Percentiles rank a stretch among this genome's conserved stretches.
Conservation (phyloP, 2,329 filamentous ascomycete genomes). For the Decorospora gaudefroyi region DNA sequence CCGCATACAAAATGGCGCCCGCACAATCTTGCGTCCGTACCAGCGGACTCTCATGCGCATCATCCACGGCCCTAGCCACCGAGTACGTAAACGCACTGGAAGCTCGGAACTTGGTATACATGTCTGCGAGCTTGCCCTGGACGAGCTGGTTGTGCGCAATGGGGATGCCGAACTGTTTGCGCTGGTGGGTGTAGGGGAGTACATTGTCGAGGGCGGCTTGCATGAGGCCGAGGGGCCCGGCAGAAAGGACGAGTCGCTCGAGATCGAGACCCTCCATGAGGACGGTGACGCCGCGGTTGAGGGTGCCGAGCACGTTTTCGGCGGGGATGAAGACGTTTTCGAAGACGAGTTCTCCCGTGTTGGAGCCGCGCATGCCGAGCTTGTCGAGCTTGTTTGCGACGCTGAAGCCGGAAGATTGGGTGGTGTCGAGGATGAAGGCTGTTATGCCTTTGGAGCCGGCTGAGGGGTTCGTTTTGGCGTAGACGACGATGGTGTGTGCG, state of each 20-base stretch:
- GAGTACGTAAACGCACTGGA: constrained; percentile 84
- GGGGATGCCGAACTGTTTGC: constrained; percentile 84
- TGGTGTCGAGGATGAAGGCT: constrained; percentile 83
- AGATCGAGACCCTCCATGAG: constrained; percentile 96
- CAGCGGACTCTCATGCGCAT: constrained; percentile 52
- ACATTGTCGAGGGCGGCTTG: constrained; percentile 84
- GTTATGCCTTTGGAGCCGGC: constrained; percentile 89
- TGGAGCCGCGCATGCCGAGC: constrained; percentile 95
- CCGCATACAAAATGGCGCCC: constrained; percentile 89
- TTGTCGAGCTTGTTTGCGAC: constrained; percentile 93
- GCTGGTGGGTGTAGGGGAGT: constrained; percentile 84
- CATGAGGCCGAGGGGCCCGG: constrained; percentile 93
- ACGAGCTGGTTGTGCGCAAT: constrained; percentile 92
- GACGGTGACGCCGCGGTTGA: constrained; percentile 84
- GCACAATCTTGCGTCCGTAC: constrained; percentile 92
- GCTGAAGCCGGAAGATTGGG: constrained; percentile 73
- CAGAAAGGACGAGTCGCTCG: constrained; percentile 87
- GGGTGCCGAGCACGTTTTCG: constrained; percentile 76
- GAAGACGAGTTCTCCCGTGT: constrained; percentile 92
- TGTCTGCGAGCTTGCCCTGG: constrained; percentile 91
- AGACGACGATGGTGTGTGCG: constrained; percentile 91
- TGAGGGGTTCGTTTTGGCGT: constrained; percentile 87
- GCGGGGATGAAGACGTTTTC: constrained; percentile 86
- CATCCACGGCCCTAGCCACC: constrained; percentile 77
- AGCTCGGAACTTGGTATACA: constrained; percentile 93